Percentiles rank a stretch among this genome's conserved stretches.
Evolutionary conservation across 495 filamentous ascomycete genomes (phyloP).

Genomic region (Xylaria telfairii): DNA sequence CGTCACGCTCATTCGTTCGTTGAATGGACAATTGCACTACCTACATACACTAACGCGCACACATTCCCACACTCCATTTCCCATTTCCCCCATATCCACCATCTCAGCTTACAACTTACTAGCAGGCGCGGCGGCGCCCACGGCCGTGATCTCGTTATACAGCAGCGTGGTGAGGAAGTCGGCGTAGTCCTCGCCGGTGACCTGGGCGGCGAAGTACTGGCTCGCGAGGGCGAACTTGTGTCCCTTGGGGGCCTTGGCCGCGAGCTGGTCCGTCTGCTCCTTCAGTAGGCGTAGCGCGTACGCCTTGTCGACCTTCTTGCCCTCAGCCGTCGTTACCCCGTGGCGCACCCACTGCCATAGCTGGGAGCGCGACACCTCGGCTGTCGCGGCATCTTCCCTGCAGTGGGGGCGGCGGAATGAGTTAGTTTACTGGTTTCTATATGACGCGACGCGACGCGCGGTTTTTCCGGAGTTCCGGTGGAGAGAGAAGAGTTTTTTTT

Average conservation of each 20-base stretch:
- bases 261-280: conserved; percentile 82
- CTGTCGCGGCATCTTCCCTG: conserved; percentile 93
- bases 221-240: conserved; percentile 92
- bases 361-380: conserved; percentile 89
- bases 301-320: conserved; percentile 90
- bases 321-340: conserved; percentile 83
- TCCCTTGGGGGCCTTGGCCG: conserved; percentile 78
- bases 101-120: conserved; percentile 57
- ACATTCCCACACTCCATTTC: background rate
- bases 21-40: background rate
- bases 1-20: background rate
- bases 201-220: conserved; percentile 89
- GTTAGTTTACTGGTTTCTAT: too few species aligned
- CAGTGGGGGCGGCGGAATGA: conserved; percentile 29
- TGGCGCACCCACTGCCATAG: conserved; percentile 97
- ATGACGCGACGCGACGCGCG: background rate
- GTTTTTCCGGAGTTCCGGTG: too few species aligned
- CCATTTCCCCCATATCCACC: background rate
- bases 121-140: conserved; percentile 70
- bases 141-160: conserved; percentile 94
- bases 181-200: conserved; percentile 95
- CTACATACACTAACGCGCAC: background rate
- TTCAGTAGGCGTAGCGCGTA: conserved; percentile 84
- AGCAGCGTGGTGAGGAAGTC: conserved; percentile 93
- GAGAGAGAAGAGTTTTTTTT: background rate